Base-by-base conservation (phyloP, 106 monocot genomes). In the Cymbidium sinense region DNA sequence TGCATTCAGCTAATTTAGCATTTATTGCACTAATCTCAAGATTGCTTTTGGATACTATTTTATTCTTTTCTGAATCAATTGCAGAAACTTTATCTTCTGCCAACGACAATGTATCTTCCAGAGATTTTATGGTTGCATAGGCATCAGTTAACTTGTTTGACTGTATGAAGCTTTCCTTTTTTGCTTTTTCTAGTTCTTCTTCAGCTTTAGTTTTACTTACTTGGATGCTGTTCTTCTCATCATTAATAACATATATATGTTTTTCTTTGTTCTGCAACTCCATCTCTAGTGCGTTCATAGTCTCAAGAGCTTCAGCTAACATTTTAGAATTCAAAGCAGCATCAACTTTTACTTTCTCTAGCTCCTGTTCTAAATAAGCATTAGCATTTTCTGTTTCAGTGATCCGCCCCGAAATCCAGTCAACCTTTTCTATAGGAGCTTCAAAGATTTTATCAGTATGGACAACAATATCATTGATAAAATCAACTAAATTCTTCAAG, bases 151-250 rank as follows among this genome's bases (percentile, higher is more conserved):
- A 79, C 76, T 89, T 85, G 33, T 21, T 79, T 76, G 77, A 64
- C 78, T 75, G 85, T 19, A 77, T 79, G 78, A 50, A 80, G 50
- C 37, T 31, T 82, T 94, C 94, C 78, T 88, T 78, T 81, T 85
- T 98, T 54, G 76, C 72, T 80, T 81, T 87, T 81, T 84, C 73
- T 36, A 98, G 43, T 64, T 92, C 90, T 76, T 87, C 77, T 65
- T 98, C 86, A 31, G 77, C 35, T 74, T 78, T 81, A 73, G 67
- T 20, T 67, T 70, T 86, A 44, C 27, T 43, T 69, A 81, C 34
- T 70, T 87, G 79, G n/a, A 81, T 50, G 9, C 79, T 83, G 55
- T 87, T 80, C 73, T 85, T 90, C 83, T 98, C 98, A 27, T 92
- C 27, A 80, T 79, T 67, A 71, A 84, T 77, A 70, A 67, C 31